Conservation (phyloP, 495 filamentous ascomycete genomes). For the Xeromyces bisporus region DNA sequence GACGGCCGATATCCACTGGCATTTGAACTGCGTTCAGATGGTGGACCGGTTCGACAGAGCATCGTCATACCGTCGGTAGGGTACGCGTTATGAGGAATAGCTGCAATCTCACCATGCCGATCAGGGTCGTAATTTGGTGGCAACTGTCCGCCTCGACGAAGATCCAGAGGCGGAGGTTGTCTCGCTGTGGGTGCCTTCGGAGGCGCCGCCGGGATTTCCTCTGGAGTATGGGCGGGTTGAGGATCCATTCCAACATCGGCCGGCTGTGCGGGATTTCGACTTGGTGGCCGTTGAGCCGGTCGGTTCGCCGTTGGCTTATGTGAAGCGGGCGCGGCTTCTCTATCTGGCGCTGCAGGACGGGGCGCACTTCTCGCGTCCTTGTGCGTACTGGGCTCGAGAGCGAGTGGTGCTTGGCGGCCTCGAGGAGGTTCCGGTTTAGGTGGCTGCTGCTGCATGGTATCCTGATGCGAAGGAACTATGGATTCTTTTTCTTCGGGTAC, state of each 20-base stretch:
- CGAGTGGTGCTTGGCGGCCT: too few relatives aligned
- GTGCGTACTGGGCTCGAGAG: neutral
- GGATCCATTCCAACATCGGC: neutral
- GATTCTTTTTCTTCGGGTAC: conserved; percentile 33
- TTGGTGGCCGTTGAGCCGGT: neutral
- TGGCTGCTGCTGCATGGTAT: conserved; percentile 3
- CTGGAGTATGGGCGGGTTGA: neutral
- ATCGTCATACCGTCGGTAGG: conserved; percentile 97
- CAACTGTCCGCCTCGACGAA: conserved; percentile 31
- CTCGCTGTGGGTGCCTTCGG: conserved; percentile 5
- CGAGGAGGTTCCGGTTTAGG: conserved; percentile 4
- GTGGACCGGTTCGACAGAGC: conserved; percentile 77
- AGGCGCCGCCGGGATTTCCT: neutral
- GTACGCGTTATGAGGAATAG: conserved; percentile 82
- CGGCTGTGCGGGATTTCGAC: neutral
- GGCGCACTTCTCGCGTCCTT: neutral
- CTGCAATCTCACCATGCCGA: conserved; percentile 46
- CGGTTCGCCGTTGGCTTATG: conserved; percentile 2
- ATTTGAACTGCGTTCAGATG: conserved; percentile 69
- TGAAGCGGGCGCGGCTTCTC: neutral
- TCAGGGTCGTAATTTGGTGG: conserved; percentile 34
- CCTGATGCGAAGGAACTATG: conserved; percentile 37
- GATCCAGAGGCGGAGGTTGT: conserved; percentile 33
- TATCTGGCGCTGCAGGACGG: conserved; percentile 1
- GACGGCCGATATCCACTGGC: conserved; percentile 60